phyloP scores from a whole-genome alignment of 208 protist genomes.

The Angomonas desouzai region DNA sequence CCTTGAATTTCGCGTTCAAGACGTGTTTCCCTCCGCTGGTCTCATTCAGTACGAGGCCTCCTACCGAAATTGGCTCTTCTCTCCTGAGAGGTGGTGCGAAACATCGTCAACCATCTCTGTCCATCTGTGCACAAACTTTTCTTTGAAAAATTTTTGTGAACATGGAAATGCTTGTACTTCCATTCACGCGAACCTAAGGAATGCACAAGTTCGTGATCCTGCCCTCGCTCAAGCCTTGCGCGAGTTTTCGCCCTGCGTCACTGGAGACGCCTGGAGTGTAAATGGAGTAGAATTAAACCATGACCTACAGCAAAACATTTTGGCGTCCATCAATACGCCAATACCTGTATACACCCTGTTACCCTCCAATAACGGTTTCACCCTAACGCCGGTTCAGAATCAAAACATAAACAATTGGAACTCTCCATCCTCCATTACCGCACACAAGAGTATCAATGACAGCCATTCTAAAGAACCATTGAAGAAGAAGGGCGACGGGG shows the following conservation, averaged over 20 bases:
- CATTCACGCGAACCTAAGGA: constrained; percentile 36
- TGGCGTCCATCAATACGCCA: neutral
- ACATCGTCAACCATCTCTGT: constrained; percentile 23
- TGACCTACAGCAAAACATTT: neutral
- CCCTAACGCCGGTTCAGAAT: neutral
- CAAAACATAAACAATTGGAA: neutral
- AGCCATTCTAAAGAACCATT: neutral
- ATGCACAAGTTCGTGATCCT: constrained; percentile 39
- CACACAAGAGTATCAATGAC: neutral
- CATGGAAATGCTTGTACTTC: constrained; percentile 28
- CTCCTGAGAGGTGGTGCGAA: constrained; percentile 18
- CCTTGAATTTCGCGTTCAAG: constrained; percentile 49
- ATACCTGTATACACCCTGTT: neutral
- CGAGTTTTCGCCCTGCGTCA: constrained; percentile 24
- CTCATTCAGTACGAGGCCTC: constrained; percentile 42
- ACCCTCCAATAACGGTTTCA: neutral
- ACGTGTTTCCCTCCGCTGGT: constrained; percentile 30
- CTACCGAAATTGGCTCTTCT: constrained; percentile 52
- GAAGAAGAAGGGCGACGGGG: constrained; percentile 1
- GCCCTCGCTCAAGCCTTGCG: constrained; percentile 35
- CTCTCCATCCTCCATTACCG: neutral
- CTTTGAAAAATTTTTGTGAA: constrained; percentile 30
- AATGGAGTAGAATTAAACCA: neutral
- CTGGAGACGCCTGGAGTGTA: neutral
- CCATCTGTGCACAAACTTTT: constrained; percentile 33